A percentile compares a stretch with the other conserved stretches of the same genome.
Evolutionary conservation across 345 rosid species (phyloP).

Genomic region (Cardamine resedifolia): DNA sequence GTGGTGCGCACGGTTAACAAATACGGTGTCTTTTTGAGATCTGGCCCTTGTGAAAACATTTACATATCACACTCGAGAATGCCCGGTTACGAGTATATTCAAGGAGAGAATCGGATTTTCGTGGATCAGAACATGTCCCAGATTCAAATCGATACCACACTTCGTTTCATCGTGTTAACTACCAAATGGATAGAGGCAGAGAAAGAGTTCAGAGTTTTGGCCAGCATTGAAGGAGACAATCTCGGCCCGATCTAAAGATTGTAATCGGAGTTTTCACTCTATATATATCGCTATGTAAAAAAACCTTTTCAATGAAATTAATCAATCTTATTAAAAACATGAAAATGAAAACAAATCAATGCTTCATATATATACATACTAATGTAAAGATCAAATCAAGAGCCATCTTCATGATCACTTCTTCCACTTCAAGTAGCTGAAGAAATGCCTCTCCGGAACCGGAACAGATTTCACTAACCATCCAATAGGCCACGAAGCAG

Average conservation of each 20-base stretch:
- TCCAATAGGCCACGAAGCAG: conserved; percentile 70
- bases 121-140: conserved; percentile 17
- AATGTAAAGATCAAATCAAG: not conserved
- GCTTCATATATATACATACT: not conserved
- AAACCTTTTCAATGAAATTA: not conserved
- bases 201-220: conserved; percentile 4
- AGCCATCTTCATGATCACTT: conserved; percentile 25
- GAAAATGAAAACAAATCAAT: not conserved
- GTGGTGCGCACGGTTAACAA: conserved; percentile 61
- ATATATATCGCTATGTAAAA: not conserved
- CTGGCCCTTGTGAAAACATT: conserved; percentile 59
- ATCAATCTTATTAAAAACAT: not conserved
- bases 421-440: conserved; percentile 45
- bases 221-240: conserved; percentile 10
- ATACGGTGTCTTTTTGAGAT: conserved; percentile 65
- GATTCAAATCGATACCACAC: not conserved
- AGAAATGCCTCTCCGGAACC: conserved; percentile 52
- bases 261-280: conserved; percentile 1
- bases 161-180: not conserved
- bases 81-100: conserved; percentile 55
- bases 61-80: conserved; percentile 53
- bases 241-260: conserved; percentile 18
- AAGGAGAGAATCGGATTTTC: conserved; percentile 54
- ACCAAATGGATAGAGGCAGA: conserved; percentile 3
- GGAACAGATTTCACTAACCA: conserved; percentile 63